These are phyloP conservation scores for Melastoma candidum DNA, from an alignment of 441 rosid species.

Conservation along the genomic window DNA sequence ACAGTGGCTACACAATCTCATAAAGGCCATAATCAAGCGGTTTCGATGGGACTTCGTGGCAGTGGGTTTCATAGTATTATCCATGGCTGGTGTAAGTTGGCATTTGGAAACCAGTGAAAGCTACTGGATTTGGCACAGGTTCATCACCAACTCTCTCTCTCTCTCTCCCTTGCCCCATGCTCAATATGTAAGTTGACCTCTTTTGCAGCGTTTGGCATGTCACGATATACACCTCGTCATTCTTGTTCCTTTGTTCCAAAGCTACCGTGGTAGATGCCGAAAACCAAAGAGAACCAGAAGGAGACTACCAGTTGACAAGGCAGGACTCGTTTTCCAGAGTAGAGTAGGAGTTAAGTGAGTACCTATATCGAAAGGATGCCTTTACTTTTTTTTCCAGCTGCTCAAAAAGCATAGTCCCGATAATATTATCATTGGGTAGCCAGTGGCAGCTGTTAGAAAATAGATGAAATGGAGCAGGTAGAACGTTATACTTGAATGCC, in stretches of 20 bases:
- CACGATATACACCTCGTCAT: constrained; percentile 34
- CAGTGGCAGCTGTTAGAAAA: too few species aligned
- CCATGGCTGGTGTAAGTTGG: constrained; percentile 84
- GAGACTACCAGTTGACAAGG: constrained; percentile 50
- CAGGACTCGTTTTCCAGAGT: constrained; percentile 54
- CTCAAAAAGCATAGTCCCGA: too few species aligned
- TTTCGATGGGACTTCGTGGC: constrained; percentile 65
- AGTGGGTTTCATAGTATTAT: constrained; percentile 53
- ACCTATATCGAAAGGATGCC: not conserved
- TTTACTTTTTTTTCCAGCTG: too few species aligned
- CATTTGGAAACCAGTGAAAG: constrained; percentile 68
- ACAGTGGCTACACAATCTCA: constrained; percentile 40
- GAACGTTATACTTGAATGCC: too few species aligned
- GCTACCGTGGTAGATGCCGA: constrained; percentile 27
- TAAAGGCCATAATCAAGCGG: constrained; percentile 41
- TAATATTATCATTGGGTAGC: too few species aligned
- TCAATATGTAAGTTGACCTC: constrained; percentile 4
- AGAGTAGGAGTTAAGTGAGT: constrained; percentile 9
- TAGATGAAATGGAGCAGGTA: too few species aligned
- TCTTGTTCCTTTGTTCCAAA: constrained; percentile 96
- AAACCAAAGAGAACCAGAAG: constrained; percentile 21
- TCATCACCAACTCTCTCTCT: constrained; percentile 2
- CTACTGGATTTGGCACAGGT: constrained; percentile 99
- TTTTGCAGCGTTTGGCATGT: constrained; percentile 83
- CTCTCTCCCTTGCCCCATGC: not conserved